Evolutionary conservation across 305 asterid genomes (phyloP), one percentile per base, ranked within the genome.

Genomic region (Solanum aculeatissimum): DNA sequence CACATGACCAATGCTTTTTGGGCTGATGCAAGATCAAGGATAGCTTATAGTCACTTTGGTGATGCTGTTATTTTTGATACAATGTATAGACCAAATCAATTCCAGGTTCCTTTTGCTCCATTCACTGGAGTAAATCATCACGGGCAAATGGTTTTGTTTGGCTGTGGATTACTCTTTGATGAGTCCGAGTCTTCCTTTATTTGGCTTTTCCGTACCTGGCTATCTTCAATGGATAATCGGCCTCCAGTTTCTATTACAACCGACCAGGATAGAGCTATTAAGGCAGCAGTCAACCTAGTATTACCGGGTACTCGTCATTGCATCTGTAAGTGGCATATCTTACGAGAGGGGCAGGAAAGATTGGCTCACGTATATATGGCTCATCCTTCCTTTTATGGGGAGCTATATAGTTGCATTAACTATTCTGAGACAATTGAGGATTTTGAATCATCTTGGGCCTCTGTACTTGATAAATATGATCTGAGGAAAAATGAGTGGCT

Each of bases 331-430:
- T 93, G 97, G 97, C 93, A 95, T 85, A 91, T 95, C 84, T 88
- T 95, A 91, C 89, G 97, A 88, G 98, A 95, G 90, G 98, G 98
- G 85, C 97, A 93, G 88, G 98, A 95, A 90, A 91, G 97, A 85
- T 86, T 93, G 90, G 89, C 93, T 87, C 95, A 90, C 84, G n/a
- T 93, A 83, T 91, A 89, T 87, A 89, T 88, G 82, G 89, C 93
- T 84, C 92, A 92, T 83, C 92, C 97, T 83, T 89, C 95, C 74
- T 92, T 95, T 68, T 88, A 92, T 81, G 97, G 91, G 83, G 97
- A 93, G 85, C 89, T 95, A 57, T 92, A 92, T 86, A 89, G 91
- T 85, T 95, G 98, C 91, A 93, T 95, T 88, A 93, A 92, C 88
- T 92, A 88, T 83, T 89, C 95, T 8, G 97, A 93, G 91, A 93